Conservation (phyloP, 257 asterid species). For the Solanum dulcamara region DNA sequence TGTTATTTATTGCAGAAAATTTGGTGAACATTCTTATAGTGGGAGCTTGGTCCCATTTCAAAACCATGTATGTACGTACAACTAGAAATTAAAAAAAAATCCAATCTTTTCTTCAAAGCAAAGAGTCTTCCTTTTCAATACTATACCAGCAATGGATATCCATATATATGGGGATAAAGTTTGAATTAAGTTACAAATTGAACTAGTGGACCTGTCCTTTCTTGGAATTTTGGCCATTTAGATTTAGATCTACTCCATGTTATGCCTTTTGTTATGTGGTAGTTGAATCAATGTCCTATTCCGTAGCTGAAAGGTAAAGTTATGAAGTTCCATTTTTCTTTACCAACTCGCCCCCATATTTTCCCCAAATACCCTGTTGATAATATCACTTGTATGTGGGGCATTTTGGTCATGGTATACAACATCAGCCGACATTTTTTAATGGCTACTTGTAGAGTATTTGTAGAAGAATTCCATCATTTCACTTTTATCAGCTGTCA, state of each 20-base stretch:
- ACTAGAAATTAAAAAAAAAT: conserved; percentile 45
- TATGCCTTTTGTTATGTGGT: not conserved
- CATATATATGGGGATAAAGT: conserved; percentile 9
- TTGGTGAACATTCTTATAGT: conserved; percentile 8
- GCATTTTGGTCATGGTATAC: conserved; percentile 17
- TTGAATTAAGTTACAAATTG: conserved; percentile 9
- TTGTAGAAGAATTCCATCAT: conserved; percentile 38
- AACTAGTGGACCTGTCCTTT: conserved; percentile 22
- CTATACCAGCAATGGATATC: not conserved
- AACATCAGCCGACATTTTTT: conserved; percentile 18
- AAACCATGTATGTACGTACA: conserved; percentile 29
- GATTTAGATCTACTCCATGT: conserved; percentile 4
- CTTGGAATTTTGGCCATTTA: conserved; percentile 11
- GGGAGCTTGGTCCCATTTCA: conserved; percentile 22
- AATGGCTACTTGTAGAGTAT: conserved; percentile 19
- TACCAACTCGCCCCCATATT: conserved; percentile 14
- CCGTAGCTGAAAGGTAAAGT: conserved; percentile 39
- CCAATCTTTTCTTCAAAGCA: conserved; percentile 64
- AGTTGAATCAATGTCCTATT: conserved; percentile 2
- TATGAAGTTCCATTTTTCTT: conserved; percentile 14
- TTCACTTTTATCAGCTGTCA: conserved; percentile 38
- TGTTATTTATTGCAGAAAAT: conserved; percentile 23
- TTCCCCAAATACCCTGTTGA: not conserved
- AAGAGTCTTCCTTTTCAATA: conserved; percentile 42
- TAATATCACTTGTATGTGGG: conserved; percentile 9